Percentiles rank a stretch among this genome's conserved stretches.
phyloP scores from a whole-genome alignment of 2,329 filamentous ascomycete genomes.

The Acrodontium crateriforme region DNA sequence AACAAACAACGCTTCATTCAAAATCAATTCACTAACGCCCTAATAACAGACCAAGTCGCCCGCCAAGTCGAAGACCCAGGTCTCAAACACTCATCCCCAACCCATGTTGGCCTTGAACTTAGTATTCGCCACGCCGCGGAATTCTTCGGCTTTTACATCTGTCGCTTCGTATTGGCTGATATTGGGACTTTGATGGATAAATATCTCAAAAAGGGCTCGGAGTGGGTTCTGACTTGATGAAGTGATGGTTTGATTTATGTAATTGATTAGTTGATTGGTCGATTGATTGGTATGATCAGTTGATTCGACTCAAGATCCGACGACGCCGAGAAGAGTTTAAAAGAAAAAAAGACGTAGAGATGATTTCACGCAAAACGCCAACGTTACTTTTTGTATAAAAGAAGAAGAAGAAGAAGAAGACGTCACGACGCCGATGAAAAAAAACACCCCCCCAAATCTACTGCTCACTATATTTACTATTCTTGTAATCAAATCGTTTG shows the following conservation, averaged over 20 bases:
- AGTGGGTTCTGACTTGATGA: slow-evolving; percentile 51
- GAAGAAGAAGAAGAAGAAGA: too few species aligned
- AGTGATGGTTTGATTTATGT: too few species aligned
- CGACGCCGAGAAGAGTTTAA: too few species aligned
- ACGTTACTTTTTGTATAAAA: too few species aligned
- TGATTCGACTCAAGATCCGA: background rate
- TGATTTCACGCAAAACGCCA: too few species aligned
- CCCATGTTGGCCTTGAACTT: slow-evolving; percentile 87
- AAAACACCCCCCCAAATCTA: too few species aligned
- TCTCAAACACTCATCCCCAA: slow-evolving; percentile 78
- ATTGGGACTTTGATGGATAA: slow-evolving; percentile 80
- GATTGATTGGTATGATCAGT: background rate
- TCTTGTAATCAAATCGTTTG: too few species aligned
- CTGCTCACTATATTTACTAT: too few species aligned
- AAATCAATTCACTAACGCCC: slow-evolving; percentile 1
- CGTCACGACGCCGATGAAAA: too few species aligned
- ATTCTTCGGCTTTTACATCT: slow-evolving; percentile 95
- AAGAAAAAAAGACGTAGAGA: too few species aligned
- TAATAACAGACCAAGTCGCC: slow-evolving; percentile 67
- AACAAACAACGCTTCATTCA: background rate
- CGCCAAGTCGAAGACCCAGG: slow-evolving; percentile 93
- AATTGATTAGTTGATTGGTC: slow-evolving; percentile 2
- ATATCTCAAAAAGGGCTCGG: slow-evolving; percentile 88
- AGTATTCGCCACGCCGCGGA: slow-evolving; percentile 88
- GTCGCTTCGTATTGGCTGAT: slow-evolving; percentile 84